Base-by-base conservation (phyloP, 2,329 filamentous ascomycete species). In the Phaeomoniella chlamydospora region DNA sequence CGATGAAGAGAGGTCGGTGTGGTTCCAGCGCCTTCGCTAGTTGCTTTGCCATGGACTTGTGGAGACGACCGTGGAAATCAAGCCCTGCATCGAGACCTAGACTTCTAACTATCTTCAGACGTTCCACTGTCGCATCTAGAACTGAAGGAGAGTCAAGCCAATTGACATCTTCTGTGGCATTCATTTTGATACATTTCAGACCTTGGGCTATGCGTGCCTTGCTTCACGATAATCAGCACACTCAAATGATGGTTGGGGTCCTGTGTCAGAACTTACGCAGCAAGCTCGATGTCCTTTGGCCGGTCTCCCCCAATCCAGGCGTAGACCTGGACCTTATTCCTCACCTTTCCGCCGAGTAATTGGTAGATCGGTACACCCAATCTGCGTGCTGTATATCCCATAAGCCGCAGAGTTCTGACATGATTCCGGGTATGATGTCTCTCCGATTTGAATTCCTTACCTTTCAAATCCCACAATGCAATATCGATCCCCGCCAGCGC, bases 401-500 rank as follows among this genome's bases (percentile, higher is more conserved):
- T 22, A 40, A 29, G 15, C 18, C 10, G 14, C 31, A 2, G 5
- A n/a, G n/a, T n/a, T n/a, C n/a, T n/a, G n/a, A n/a, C n/a, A n/a
- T n/a, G n/a, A n/a, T n/a, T n/a, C n/a, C n/a, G n/a, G n/a, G n/a
- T n/a, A n/a, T n/a, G n/a, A n/a, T n/a, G n/a, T n/a, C n/a, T n/a
- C n/a, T n/a, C n/a, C n/a, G n/a, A n/a, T n/a, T n/a, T n/a, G n/a
- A n/a, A n/a, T n/a, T n/a, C n/a, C 30, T 34, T 37, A 40, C 72
- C 72, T 59, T 86, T 85, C 14, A 86, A 60, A 55, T 86, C 80
- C 80, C 80, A 87, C 0, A 86, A 59, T 0, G 80, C 80, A 52
- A 87, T 87, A 49, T 87, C 81, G 35, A 87, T 73, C 2, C 82
- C 82, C 0, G 79, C 72, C 12, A 87, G 57, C 0, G 81, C 82